Evolutionary conservation across 108 stramenopile genomes (phyloP).

Genomic region (Pseudonitzschia multistriata): DNA sequence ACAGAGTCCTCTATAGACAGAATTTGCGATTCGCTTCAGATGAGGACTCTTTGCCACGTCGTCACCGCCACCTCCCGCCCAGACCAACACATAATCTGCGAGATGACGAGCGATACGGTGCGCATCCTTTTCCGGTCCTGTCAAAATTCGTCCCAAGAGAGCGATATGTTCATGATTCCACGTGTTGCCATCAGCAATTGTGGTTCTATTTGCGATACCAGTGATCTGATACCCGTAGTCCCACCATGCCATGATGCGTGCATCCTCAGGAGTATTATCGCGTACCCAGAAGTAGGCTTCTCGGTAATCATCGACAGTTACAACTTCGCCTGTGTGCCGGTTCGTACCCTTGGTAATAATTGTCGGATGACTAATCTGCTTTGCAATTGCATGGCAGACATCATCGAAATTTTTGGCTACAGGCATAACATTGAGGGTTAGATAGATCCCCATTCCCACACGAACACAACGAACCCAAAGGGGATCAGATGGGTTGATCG

Average conservation of each 20-base stretch:
- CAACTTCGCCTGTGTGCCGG: constrained; percentile 45
- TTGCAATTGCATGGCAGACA: constrained; percentile 50
- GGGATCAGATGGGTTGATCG: constrained; percentile 25
- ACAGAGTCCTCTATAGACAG: constrained; percentile 91
- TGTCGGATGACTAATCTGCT: constrained; percentile 76
- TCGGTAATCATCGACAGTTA: constrained; percentile 96
- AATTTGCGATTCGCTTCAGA: constrained; percentile 94
- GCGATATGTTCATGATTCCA: constrained; percentile 99
- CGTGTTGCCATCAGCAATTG: constrained; percentile 98
- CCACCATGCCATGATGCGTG: constrained; percentile 98
- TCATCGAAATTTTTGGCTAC: constrained; percentile 42
- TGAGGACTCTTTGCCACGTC: constrained; percentile 98
- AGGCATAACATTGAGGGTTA: constrained; percentile 33
- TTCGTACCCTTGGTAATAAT: constrained; percentile 89
- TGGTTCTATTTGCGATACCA: constrained; percentile 95
- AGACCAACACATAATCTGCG: constrained; percentile 96
- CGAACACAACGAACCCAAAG: constrained; percentile 43
- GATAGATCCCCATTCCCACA: constrained; percentile 24
- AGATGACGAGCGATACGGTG: constrained; percentile 93
- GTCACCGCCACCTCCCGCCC: constrained; percentile 95
- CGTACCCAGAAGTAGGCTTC: constrained; percentile 98
- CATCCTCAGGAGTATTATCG: constrained; percentile 95
- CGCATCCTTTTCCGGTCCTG: constrained; percentile 89
- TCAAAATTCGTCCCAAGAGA: constrained; percentile 88
- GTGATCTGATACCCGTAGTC: constrained; percentile 95